phyloP scores from a whole-genome alignment of 345 rosid genomes.

The Linum usitatissimum region DNA sequence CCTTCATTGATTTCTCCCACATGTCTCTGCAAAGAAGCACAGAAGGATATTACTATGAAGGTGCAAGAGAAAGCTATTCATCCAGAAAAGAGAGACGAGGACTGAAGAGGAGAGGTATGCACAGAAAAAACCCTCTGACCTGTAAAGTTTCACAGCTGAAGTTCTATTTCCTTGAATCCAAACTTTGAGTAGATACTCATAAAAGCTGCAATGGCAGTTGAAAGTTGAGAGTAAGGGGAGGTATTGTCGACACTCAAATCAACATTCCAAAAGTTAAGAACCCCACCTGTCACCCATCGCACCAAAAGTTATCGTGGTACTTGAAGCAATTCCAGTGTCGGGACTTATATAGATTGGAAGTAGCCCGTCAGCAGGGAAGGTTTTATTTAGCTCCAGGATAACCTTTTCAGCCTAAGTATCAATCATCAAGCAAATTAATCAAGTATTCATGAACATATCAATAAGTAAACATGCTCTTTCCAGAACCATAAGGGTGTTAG shows the following conservation, averaged over 20 bases:
- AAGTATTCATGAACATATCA: no score
- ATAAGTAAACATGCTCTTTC: neutral
- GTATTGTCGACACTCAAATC: neutral
- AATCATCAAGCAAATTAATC: neutral
- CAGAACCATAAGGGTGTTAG: neutral
- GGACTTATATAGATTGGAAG: slow-evolving; percentile 86
- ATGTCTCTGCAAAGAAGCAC: slow-evolving; percentile 14
- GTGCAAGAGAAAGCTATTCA: neutral
- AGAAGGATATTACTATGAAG: neutral
- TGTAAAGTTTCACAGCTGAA: slow-evolving; percentile 2
- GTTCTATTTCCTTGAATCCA: slow-evolving; percentile 8
- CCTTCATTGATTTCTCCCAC: slow-evolving; percentile 23
- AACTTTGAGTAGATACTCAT: slow-evolving; percentile 6
- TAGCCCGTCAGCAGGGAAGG: slow-evolving; percentile 84
- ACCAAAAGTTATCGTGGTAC: slow-evolving; percentile 82
- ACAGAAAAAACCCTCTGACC: neutral
- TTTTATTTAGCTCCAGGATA: slow-evolving; percentile 55
- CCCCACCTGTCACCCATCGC: slow-evolving; percentile 97
- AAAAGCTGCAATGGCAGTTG: slow-evolving; percentile 1
- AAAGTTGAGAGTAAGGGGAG: neutral
- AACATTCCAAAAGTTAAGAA: slow-evolving; percentile 4
- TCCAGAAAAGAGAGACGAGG: neutral
- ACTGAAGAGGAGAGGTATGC: neutral
- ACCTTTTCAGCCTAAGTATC: slow-evolving; percentile 69
- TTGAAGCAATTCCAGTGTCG: slow-evolving; percentile 40